Evolutionary conservation across 2,329 filamentous ascomycete genomes (phyloP).

Genomic region (Talaromyces sp.): DNA sequence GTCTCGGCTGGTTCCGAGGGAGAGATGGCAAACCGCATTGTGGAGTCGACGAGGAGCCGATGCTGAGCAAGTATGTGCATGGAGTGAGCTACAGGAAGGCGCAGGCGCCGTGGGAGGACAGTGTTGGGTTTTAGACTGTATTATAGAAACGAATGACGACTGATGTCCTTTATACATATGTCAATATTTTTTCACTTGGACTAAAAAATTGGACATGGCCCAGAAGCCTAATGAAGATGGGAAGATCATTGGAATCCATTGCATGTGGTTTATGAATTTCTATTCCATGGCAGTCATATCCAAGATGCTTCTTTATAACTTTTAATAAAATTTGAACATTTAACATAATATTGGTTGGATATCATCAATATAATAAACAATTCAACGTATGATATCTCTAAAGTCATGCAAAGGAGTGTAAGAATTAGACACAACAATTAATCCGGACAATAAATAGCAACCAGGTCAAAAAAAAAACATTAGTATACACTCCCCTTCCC

Average conservation of each 20-base stretch:
- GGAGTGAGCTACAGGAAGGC: constrained; percentile 39
- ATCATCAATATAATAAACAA: not conserved
- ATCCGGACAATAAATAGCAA: not conserved
- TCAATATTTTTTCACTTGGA: no score
- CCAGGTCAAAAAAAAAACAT: not conserved
- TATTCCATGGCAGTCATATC: no score
- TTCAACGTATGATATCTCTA: not conserved
- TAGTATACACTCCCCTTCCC: not conserved
- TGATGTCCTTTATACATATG: no score
- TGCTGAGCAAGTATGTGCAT: constrained; percentile 61
- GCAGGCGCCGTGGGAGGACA: constrained; percentile 22
- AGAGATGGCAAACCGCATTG: constrained; percentile 69
- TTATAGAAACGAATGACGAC: not conserved
- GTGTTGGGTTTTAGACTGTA: not conserved
- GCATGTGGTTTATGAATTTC: no score
- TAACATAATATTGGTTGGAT: not conserved
- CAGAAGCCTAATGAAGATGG: no score
- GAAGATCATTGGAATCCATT: no score
- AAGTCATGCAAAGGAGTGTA: not conserved
- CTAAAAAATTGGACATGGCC: no score
- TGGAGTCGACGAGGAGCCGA: constrained; percentile 71
- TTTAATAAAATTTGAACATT: not conserved
- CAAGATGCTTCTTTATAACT: no score
- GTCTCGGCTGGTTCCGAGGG: constrained; percentile 70
- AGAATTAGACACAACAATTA: not conserved